Conservation (phyloP, 2,329 filamentous ascomycete species). For the Cladosporium halotolerans region DNA sequence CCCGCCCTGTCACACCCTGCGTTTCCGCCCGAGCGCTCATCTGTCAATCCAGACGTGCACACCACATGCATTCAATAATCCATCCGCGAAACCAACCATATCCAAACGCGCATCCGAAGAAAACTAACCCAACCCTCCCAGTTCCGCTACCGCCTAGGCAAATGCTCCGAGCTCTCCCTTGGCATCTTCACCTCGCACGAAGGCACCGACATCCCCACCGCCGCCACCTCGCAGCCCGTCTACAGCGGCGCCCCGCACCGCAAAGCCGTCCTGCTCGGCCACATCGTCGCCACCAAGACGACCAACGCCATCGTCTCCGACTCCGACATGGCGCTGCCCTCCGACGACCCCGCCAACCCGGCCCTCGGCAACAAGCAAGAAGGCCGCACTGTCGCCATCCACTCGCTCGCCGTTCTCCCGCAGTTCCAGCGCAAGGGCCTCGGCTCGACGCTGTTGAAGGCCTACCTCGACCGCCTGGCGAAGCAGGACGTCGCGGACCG, state of each 20-base stretch:
- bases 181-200: slow-evolving; percentile 69
- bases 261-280: slow-evolving; percentile 64
- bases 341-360: slow-evolving; percentile 31
- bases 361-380: slow-evolving; percentile 64
- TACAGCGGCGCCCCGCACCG: slow-evolving; percentile 54
- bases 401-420: slow-evolving; percentile 75
- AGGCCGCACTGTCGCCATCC: slow-evolving; percentile 70
- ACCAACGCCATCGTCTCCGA: slow-evolving; percentile 61
- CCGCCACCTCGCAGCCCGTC: slow-evolving; percentile 50
- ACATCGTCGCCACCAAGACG: slow-evolving; percentile 70
- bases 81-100: neutral
- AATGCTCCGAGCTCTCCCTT: slow-evolving; percentile 69
- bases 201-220: slow-evolving; percentile 52
- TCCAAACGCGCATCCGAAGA: neutral
- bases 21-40: neutral
- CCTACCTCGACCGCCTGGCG: slow-evolving; percentile 71
- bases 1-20: neutral
- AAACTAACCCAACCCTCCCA: slow-evolving; percentile 30
- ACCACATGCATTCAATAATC: neutral
- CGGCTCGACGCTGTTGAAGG: slow-evolving; percentile 65
- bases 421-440: slow-evolving; percentile 68
- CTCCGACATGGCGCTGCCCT: slow-evolving; percentile 66
- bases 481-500: slow-evolving; percentile 63
- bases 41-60: neutral
- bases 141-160: slow-evolving; percentile 70